Evolutionary conservation across 2,329 filamentous ascomycete genomes (phyloP).

Genomic region (Meredithiella fracta): DNA sequence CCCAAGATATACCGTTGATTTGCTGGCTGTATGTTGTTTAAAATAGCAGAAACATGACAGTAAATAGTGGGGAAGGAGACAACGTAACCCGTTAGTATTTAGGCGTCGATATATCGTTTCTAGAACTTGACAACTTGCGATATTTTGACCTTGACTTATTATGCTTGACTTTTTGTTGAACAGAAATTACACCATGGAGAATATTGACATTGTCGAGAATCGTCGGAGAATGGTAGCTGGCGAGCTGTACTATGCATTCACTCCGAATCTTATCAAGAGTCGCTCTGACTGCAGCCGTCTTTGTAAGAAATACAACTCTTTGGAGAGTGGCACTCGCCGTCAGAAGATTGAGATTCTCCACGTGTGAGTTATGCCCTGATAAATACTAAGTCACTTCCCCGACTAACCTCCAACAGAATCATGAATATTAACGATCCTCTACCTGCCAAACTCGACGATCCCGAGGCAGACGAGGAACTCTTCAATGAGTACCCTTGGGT

Average conservation of each 20-base stretch:
- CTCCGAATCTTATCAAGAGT: slow-evolving; percentile 46
- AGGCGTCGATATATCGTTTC: too few relatives aligned
- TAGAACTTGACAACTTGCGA: too few relatives aligned
- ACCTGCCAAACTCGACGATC: slow-evolving; percentile 36
- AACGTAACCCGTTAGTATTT: not conserved
- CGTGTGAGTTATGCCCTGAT: slow-evolving; percentile 54
- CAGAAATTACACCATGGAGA: not conserved
- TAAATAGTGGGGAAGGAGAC: not conserved
- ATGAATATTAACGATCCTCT: slow-evolving; percentile 39
- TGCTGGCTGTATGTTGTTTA: not conserved
- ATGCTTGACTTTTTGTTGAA: not conserved
- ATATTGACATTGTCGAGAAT: slow-evolving; percentile 9
- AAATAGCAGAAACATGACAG: not conserved
- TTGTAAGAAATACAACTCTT: slow-evolving; percentile 45
- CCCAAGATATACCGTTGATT: not conserved
- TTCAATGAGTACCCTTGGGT: slow-evolving; percentile 52
- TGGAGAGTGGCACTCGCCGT: slow-evolving; percentile 41
- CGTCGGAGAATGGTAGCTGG: slow-evolving; percentile 40
- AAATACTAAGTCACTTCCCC: slow-evolving; percentile 19
- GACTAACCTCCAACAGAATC: slow-evolving; percentile 3
- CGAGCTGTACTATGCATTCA: slow-evolving; percentile 60
- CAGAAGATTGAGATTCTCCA: slow-evolving; percentile 50
- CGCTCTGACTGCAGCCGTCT: slow-evolving; percentile 47
- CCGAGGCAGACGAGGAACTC: slow-evolving; percentile 42
- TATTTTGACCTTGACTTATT: not conserved